Evolutionary conservation across 2,329 filamentous ascomycete species (phyloP).

Genomic region (Colletotrichum sojae): DNA sequence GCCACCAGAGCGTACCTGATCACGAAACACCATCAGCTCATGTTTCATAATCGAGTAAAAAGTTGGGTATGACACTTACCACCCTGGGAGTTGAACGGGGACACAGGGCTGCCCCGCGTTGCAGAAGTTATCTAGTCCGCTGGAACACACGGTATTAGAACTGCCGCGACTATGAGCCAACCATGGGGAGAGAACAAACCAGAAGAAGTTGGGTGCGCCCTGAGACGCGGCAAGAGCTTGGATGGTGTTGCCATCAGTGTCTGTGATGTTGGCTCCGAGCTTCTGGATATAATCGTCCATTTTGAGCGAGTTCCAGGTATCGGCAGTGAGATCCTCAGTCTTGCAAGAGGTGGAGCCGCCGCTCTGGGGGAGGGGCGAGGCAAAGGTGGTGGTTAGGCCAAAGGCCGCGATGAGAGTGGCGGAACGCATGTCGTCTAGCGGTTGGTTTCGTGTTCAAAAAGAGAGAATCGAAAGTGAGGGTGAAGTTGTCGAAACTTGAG

Average conservation of each 20-base stretch:
- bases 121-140: background rate
- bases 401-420: background rate
- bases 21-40: background rate
- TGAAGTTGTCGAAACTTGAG: no score
- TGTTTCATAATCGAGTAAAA: no score
- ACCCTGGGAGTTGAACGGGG: background rate
- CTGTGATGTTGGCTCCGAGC: background rate
- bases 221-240: background rate
- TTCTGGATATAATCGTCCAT: background rate
- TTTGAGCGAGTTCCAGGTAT: background rate
- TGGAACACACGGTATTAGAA: background rate
- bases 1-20: background rate
- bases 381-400: slow-evolving; percentile 1
- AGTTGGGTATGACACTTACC: no score
- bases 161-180: no score
- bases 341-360: background rate
- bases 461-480: no score
- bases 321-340: background rate
- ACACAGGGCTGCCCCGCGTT: background rate
- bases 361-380: background rate
- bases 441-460: background rate
- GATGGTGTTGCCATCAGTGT: background rate
- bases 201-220: background rate
- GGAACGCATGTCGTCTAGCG: background rate
- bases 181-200: background rate